Base-by-base conservation (phyloP, 495 filamentous ascomycete genomes). In the Xylaria grammica region DNA sequence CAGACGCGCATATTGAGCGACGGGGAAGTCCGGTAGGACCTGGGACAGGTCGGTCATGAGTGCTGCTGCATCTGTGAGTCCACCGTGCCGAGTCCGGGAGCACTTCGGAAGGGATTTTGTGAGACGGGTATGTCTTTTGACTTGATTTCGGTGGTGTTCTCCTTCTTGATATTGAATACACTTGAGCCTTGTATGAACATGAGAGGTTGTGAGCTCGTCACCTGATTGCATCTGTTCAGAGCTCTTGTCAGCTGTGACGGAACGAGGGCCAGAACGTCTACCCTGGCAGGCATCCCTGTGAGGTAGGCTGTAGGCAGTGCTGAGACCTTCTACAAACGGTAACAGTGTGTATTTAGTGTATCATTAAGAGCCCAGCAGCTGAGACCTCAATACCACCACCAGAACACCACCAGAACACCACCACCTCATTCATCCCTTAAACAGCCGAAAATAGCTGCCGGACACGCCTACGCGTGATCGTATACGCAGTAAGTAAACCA, bases 11-110 rank as follows among this genome's bases (percentile, higher is more conserved):
- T 87, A 92, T 69, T 85, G 84, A 61, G 86, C 87, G 66, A 85
- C 79, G 34, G 82, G 74, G 78, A 97, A 96, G 77, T 84, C 79
- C 68, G 95, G 95, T 55, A 97, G 87, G 73, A 94, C 85, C 74
- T 85, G 81, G 72, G 89, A 80, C 65, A 99, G 90, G 87, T 99
- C 94, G 75, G 93, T 95, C 91, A 93, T 93, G 73, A 76, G 69
- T 62, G 45, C 45, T 54, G 69, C 61, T 46, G 48, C 52, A 52
- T 59, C 36, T 49, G 65, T 30, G 24, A 50, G 48, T 56, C 44
- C 38, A 55, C 36, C 34, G 29, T 44, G 34, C 36, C 36, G 53
- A 29, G 36, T 11, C 53, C 36, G 36, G 36, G 36, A 56, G 36
- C 24, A 38, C 36, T 36, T 42, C 17, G 24, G 30, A 30, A 44